Evolutionary conservation across 768 basidiomycete species (phyloP).

Genomic region (Termitomyces sp.): DNA sequence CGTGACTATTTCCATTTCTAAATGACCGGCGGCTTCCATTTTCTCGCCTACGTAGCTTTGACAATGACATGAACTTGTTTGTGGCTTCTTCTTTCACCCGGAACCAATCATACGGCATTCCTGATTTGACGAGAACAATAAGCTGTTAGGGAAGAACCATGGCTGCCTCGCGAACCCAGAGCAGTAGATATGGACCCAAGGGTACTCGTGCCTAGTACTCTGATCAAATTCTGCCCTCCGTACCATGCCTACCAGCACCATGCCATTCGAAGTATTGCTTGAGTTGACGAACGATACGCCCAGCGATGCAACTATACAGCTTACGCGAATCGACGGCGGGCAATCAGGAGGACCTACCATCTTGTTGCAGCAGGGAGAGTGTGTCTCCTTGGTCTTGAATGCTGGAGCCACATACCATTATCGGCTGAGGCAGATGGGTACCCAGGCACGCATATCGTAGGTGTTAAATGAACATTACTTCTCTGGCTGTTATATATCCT

Average conservation of each 20-base stretch:
- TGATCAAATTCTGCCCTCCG: conserved; percentile 3
- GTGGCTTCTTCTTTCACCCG: conserved; percentile 7
- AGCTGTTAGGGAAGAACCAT: conserved; percentile 15
- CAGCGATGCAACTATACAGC: conserved; percentile 35
- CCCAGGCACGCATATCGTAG: conserved; percentile 42
- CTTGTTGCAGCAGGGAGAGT: conserved; percentile 36
- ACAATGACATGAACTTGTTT: neutral
- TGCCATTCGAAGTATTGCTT: conserved; percentile 49
- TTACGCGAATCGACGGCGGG: conserved; percentile 26
- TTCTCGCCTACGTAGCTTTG: neutral
- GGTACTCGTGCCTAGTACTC: conserved; percentile 2
- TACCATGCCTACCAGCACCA: conserved; percentile 44
- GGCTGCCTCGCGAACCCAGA: conserved; percentile 6
- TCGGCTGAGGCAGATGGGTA: conserved; percentile 33
- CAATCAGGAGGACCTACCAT: conserved; percentile 28
- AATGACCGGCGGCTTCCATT: neutral
- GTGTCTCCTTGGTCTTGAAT: conserved; percentile 42
- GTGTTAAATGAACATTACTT: conserved; percentile 17
- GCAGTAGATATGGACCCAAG: conserved; percentile 12
- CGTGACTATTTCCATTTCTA: neutral
- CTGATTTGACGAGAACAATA: conserved; percentile 29
- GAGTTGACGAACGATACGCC: conserved; percentile 47
- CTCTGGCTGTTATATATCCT: neutral
- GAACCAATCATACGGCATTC: conserved; percentile 13
- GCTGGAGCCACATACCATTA: conserved; percentile 49